Evolutionary conservation across 371 early-diverging fungal genomes (phyloP), one percentile per base, ranked within the genome.

Genomic region (Globomyces sp.): DNA sequence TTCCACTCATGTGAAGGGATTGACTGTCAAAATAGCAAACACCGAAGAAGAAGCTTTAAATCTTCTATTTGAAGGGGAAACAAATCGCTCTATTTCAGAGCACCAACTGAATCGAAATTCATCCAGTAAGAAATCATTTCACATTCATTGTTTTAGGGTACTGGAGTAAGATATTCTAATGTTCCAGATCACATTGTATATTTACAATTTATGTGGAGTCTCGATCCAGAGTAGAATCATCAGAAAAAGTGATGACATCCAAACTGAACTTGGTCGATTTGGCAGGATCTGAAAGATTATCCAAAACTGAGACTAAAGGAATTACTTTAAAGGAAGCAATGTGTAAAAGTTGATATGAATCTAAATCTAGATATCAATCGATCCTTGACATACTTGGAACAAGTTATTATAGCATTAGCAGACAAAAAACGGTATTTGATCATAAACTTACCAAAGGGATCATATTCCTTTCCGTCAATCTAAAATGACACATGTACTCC

Each of bases 401-500:
- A 87, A 64, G 85, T 89, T 36, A 87, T 89, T 57, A 79, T 86
- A 42, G 86, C 85, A 2, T 77, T 89, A 34, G 72, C 78, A 36
- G 80, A 84, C 68, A 81, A 77, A 67, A 80, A 75, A 65, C 24
- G 24, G 24, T 24, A 24, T 24, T 24, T 24, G 24, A 24, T 24
- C 24, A 24, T 24, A 24, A 24, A 24, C 24, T 24, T 24, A 24
- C 24, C 24, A 24, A 24, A 66, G 81, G 42, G 80, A 83, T 37
- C 87, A 89, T 68, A 80, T 89, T 41, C 85, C 87, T 10, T 89
- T 84, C 67, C 79, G 89, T 46, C 87, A 89, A 63, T 85, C 85
- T 2, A 86, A 86, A 68, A 72, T 88, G 49, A 89, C 88, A 3
- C 80, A 86, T 69, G 80, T 89, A 8, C 74, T 89, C 10, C 80